A percentile compares a stretch with the other conserved stretches of the same genome.
Evolutionary conservation across 345 rosid genomes (phyloP).

Genomic region (rapeseed (Brassica napus)): Da-Ae NC_063446.1:22744501-22745000

Average conservation of each 20-base stretch:
- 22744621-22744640: background rate
- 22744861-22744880: background rate
- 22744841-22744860: background rate
- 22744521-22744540: slow-evolving; percentile 90
- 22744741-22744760: slow-evolving; percentile 24
- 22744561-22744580: slow-evolving; percentile 4
- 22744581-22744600: slow-evolving; percentile 16
- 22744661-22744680: slow-evolving; percentile 73
- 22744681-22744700: slow-evolving; percentile 61
- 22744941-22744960: background rate
- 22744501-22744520: slow-evolving; percentile 94
- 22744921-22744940: background rate
- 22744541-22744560: slow-evolving; percentile 64
- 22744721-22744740: slow-evolving; percentile 63
- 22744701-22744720: slow-evolving; percentile 68
- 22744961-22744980: slow-evolving; percentile 17
- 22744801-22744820: background rate
- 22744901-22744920: slow-evolving; percentile 4
- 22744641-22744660: slow-evolving; percentile 61
- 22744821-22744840: background rate
- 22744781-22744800: slow-evolving; percentile 4
- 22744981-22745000: slow-evolving; percentile 2
- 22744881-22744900: slow-evolving; percentile 25
- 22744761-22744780: slow-evolving; percentile 6
- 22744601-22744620: background rate